A percentile compares a stretch with the other conserved stretches of the same genome.
Evolutionary conservation across 2,329 filamentous ascomycete genomes (phyloP).

Genomic region (Chrysosporium keratinophilum): DNA sequence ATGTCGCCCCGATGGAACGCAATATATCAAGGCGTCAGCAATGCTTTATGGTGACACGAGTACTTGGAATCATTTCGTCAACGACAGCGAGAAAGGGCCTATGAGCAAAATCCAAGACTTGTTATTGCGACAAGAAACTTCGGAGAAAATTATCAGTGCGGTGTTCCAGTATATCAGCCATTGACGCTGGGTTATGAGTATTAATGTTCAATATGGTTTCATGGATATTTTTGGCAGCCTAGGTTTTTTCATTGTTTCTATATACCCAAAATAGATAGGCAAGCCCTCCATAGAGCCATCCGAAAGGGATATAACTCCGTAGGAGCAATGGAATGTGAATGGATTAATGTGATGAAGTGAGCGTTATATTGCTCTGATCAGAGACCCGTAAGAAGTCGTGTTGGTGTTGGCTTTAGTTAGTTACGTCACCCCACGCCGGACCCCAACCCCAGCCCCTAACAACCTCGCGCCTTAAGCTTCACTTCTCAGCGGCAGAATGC

Average conservation of each 20-base stretch:
- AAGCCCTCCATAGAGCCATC: too few relatives aligned
- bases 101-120: constrained; percentile 81
- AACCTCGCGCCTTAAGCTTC: not conserved
- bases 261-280: too few relatives aligned
- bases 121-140: constrained; percentile 73
- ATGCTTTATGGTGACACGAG: constrained; percentile 97
- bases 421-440: not conserved
- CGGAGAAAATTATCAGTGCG: constrained; percentile 71
- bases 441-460: not conserved
- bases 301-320: too few relatives aligned
- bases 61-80: constrained; percentile 98
- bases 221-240: too few relatives aligned
- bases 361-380: too few relatives aligned
- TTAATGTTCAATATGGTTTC: too few relatives aligned
- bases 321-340: too few relatives aligned
- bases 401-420: too few relatives aligned
- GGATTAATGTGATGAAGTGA: too few relatives aligned
- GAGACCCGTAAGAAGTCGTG: too few relatives aligned
- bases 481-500: not conserved
- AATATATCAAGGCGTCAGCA: constrained; percentile 80
- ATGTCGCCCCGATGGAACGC: constrained; percentile 76
- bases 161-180: constrained; percentile 99
- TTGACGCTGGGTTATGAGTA: constrained; percentile 27
- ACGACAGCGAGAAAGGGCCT: constrained; percentile 55
- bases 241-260: too few relatives aligned